Base-by-base conservation (phyloP, 108 stramenopile genomes). In the Fragilaria radians region DNA sequence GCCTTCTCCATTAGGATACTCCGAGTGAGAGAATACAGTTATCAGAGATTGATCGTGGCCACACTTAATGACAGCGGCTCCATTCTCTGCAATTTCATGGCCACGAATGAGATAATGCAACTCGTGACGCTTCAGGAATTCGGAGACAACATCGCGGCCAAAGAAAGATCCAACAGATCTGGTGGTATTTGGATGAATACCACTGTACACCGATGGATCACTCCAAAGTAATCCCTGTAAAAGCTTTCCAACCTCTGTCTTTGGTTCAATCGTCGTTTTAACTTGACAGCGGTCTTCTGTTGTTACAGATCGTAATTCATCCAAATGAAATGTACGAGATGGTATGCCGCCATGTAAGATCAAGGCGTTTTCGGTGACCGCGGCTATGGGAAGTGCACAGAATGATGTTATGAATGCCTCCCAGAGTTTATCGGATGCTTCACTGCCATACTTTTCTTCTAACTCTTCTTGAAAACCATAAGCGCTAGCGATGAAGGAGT, bases 391-490 rank as follows among this genome's bases (percentile, higher is more conserved):
- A 2, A 67, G 29, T 3, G 66, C 48, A 28, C 33, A 57, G 53
- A 67, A 67, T 9, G 54, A 25, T 32, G 36, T 11, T 5, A 21
- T 32, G 24, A 67, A 23, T 2, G 27, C 61, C 2, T 51, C 21
- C 61, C 61, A 62, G 14, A 62, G 32, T 19, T 24, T 22, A 17
- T 52, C 26, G 11, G 30, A 7, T 48, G 11, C 24, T n/a, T 28
- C 55, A 28, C 28, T 28, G n/a, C 18, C 23, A 25, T 67, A 67
- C 27, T 67, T 89, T 31, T 68, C 46, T 49, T 79, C 51, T 57
- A 79, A 77, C 62, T 93, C 92, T 46, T 93, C 88, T 45, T 83
- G 83, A 61, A 93, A 93, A 1, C 92, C 92, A 63, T 93, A 93
- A 14, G 85, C 83, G 57, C 79, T 77, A 25, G 88, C 86, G 28